Evolutionary conservation across 768 basidiomycete genomes (phyloP), one percentile per base, ranked within the genome.

Genomic region (Roridomyces roridus): DNA sequence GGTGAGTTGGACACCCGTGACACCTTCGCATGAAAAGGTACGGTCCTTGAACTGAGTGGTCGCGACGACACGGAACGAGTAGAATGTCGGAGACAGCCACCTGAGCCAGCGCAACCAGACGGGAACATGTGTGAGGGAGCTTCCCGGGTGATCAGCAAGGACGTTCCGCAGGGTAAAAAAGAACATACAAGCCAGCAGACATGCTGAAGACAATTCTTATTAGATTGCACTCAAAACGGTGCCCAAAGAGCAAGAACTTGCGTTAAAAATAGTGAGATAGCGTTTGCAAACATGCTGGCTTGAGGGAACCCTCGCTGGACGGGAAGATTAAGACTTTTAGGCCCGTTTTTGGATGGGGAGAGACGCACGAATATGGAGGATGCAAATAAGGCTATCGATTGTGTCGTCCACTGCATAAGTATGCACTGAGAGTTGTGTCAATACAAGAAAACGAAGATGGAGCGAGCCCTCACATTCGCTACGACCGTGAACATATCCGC

Each of bases 81-180:
- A 78, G 61, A 74, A 79, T 48, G 76, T 74, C 1, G 74, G 72
- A 8, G 69, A 69, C 47, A 78, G 67, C 67, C 71, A 79, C 17
- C 72, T 60, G 20, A 75, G 67, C 79, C 79, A 80, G 4, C 63
- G 50, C 18, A 77, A 64, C 62, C 72, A 78, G 14, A 62, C 63
- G 3, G 64, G 66, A 5, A 66, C 63, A 41, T 55, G 26, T 11
- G 64, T 80, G 56, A 72, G 55, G 24, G 57, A 52, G 20, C 62
- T 58, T 18, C 18, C 20, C 2, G 18, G 24, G 43, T 9, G 21
- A 49, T 55, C 14, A 59, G 40, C 23, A 17, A 2, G 4, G 39
- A 40, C 34, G 28, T 15, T 20, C 28, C 1, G 12, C 9, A 11
- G 25, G 9, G 26, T 2, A 10, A 0, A 5, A 20, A 21, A 28